phyloP scores from a whole-genome alignment of 1,284 basidiomycete genomes.

The Coniophora puteana region DNA sequence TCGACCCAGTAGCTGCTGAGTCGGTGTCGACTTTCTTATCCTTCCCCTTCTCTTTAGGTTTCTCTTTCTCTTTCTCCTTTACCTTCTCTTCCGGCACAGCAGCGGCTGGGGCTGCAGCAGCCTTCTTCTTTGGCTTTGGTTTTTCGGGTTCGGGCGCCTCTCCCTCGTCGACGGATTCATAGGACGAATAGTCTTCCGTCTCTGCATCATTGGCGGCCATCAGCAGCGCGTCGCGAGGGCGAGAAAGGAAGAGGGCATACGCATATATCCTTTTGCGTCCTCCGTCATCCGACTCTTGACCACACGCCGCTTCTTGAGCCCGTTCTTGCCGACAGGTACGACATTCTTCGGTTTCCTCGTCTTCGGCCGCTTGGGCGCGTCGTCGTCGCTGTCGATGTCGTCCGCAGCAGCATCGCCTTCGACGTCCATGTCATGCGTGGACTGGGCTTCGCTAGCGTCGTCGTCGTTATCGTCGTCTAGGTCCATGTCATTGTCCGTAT shows the following conservation, averaged over 20 bases:
- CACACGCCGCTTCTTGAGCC: constrained; percentile 66
- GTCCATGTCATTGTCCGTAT: constrained; percentile 15
- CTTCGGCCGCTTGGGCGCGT: constrained; percentile 39
- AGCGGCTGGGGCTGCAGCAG: constrained; percentile 27
- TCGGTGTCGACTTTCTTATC: too few species aligned
- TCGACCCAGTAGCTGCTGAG: not conserved
- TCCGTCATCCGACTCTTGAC: constrained; percentile 50
- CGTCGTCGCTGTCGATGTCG: constrained; percentile 20
- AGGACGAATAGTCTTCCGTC: constrained; percentile 74
- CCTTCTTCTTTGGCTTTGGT: constrained; percentile 31
- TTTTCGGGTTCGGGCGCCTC: constrained; percentile 28
- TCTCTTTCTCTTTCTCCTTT: not conserved
- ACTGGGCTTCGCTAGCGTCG: constrained; percentile 17
- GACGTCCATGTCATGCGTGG: constrained; percentile 1
- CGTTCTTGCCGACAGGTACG: constrained; percentile 65
- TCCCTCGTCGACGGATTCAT: constrained; percentile 71
- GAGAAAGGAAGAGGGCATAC: constrained; percentile 35
- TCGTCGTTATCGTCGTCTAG: constrained; percentile 27
- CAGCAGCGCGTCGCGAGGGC: not conserved
- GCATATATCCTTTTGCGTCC: constrained; percentile 69
- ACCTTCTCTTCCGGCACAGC: constrained; percentile 6
- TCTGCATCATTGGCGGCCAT: constrained; percentile 36
- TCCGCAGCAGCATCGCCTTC: constrained; percentile 1
- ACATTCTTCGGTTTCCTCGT: constrained; percentile 59
- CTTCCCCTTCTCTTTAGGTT: not conserved